phyloP scores from a whole-genome alignment of 2,329 filamentous ascomycete species.

The Penicillium sp. region DNA sequence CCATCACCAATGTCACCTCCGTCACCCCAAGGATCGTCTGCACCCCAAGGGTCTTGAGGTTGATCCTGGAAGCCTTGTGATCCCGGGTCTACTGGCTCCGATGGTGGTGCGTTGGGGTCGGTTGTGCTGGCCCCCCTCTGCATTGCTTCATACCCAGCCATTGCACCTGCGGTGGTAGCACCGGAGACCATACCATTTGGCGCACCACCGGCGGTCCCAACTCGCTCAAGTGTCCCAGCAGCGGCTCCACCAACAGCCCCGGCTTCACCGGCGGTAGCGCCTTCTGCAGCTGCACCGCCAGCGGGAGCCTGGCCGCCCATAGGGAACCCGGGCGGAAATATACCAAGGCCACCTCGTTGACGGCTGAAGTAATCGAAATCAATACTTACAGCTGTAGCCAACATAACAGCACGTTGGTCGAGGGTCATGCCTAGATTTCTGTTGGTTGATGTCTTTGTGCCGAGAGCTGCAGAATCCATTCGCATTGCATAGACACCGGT shows the following conservation, averaged over 20 bases:
- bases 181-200: conserved; percentile 42
- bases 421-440: conserved; percentile 56
- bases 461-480: conserved; percentile 58
- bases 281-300: conserved; percentile 38
- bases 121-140: conserved; percentile 50
- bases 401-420: conserved; percentile 64
- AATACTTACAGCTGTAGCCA: conserved; percentile 62
- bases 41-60: conserved; percentile 20
- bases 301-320: conserved; percentile 40
- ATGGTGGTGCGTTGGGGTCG: conserved; percentile 15
- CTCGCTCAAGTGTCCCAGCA: conserved; percentile 29
- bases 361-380: conserved; percentile 68
- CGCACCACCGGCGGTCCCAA: conserved; percentile 41
- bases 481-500: conserved; percentile 63
- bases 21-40: conserved; percentile 18
- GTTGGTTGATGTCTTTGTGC: conserved; percentile 33
- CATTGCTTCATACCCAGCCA: conserved; percentile 64
- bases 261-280: conserved; percentile 38
- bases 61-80: conserved; percentile 21
- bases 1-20: conserved; percentile 9
- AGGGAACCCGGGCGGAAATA: conserved; percentile 53
- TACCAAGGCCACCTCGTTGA: conserved; percentile 48
- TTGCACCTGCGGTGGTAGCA: conserved; percentile 54
- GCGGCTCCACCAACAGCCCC: conserved; percentile 36
- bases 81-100: conserved; percentile 4